Conservation (phyloP, 163 green algal species). For the Scenedesmus sp. region DNA sequence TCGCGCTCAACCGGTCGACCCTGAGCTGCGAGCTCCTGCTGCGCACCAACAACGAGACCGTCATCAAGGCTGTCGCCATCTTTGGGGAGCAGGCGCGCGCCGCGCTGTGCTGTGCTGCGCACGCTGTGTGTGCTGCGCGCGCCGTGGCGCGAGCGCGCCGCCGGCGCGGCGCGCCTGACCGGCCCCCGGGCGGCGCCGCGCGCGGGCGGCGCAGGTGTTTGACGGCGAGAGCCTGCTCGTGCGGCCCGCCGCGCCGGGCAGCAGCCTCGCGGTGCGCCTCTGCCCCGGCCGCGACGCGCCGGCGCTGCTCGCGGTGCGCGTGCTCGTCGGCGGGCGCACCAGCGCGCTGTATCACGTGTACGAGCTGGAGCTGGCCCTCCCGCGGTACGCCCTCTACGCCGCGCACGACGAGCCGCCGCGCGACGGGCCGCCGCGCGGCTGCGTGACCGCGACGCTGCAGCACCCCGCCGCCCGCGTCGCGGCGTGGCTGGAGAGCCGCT, state of each 20-base stretch:
- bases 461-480: slow-evolving; percentile 59
- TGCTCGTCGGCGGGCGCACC: slow-evolving; percentile 33
- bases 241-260: slow-evolving; percentile 36
- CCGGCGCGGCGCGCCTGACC: too few species aligned
- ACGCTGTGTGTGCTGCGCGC: too few species aligned
- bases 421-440: slow-evolving; percentile 37
- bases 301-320: slow-evolving; percentile 72
- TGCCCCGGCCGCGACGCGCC: slow-evolving; percentile 61
- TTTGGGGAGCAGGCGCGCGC: slow-evolving; percentile 54
- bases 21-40: slow-evolving; percentile 59
- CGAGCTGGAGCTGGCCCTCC: slow-evolving; percentile 75
- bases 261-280: slow-evolving; percentile 56
- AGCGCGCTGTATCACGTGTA: slow-evolving; percentile 62
- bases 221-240: slow-evolving; percentile 64
- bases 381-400: slow-evolving; percentile 77
- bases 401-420: slow-evolving; percentile 42
- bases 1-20: slow-evolving; percentile 56
- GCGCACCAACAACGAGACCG: slow-evolving; percentile 53
- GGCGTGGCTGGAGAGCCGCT: slow-evolving; percentile 60
- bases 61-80: slow-evolving; percentile 57
- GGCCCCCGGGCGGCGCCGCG: too few species aligned
- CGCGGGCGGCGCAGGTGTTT: slow-evolving; percentile 73
- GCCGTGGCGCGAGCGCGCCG: too few species aligned
- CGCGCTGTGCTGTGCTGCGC: background rate
- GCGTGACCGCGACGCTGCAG: slow-evolving; percentile 52